A percentile compares a stretch with the other conserved stretches of the same genome.
Conservation (phyloP, 2,329 filamentous ascomycete genomes). For the Exophiala oligosperma region DNA sequence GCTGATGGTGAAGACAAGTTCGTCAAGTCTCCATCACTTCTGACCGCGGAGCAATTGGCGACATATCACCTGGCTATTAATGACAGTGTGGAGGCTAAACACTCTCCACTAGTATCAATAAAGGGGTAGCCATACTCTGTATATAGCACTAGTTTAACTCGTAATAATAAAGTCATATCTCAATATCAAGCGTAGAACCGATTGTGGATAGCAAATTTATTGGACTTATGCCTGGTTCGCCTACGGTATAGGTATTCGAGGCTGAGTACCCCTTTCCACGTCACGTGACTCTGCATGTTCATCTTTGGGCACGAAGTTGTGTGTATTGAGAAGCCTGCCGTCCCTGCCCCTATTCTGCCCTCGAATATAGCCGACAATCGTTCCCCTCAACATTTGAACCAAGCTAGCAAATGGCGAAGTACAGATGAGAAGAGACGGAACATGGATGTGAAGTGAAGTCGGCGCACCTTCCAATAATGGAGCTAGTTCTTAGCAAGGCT, state of each 20-base stretch:
- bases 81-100: neutral
- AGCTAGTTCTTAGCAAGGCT: too few species aligned
- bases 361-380: too few species aligned
- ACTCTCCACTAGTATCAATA: neutral
- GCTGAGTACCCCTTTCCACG: constrained; percentile 6
- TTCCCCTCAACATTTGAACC: too few species aligned
- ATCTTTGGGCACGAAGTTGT: too few species aligned
- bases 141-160: neutral
- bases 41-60: constrained; percentile 61
- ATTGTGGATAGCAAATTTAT: neutral
- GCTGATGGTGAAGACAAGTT: constrained; percentile 84
- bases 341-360: too few species aligned
- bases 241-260: neutral
- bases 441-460: too few species aligned
- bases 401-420: too few species aligned
- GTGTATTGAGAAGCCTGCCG: too few species aligned
- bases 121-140: constrained; percentile 1
- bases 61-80: constrained; percentile 56
- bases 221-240: too few species aligned
- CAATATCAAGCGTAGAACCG: neutral
- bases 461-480: too few species aligned
- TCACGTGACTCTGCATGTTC: constrained; percentile 3
- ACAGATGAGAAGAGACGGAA: too few species aligned
- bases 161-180: neutral
- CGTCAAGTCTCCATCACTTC: constrained; percentile 71